Evolutionary conservation across 768 basidiomycete species (phyloP), one percentile per base, ranked within the genome.

Genomic region (Udeniomyces megalosporus): DNA sequence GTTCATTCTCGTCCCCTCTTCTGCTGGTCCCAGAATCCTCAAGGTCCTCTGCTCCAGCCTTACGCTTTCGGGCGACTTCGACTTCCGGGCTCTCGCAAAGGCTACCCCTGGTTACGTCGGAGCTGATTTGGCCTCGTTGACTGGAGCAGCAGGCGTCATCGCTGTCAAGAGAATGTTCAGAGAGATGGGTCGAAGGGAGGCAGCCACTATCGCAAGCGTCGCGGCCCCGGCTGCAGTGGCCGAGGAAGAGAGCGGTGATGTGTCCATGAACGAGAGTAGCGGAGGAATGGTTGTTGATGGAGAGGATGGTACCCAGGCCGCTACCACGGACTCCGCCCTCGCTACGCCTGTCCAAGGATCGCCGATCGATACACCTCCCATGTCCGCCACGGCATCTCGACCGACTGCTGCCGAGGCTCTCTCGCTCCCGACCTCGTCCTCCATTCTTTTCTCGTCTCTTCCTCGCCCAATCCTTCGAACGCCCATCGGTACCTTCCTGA

Each of bases 81-180:
- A 99, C 72, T 95, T 90, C 72, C 71, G 76, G 7, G 78, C 79
- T 4, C 78, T 99, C 4, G 92, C 93, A 22, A 93, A 89, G 74
- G 83, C 85, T 1, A 99, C 93, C 0, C 95, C 95, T 2, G 95
- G 95, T 2, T 99, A 95, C 68, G 92, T 97, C 14, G 92, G 95
- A 31, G 95, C 95, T 0, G 93, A 99, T 76, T 73, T 97, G 34
- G 81, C 86, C 0, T 86, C 92, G 0, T 75, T 97, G 5, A 88
- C 90, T 0, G 86, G 89, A 8, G 90, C 91, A 24, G 93, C 93
- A 1, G 93, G 93, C 1, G 86, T 96, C 59, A 85, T 90, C 53
- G 92, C 95, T 0, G 92, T 97, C 34, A 96, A 96, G 73, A 81
- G 95, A 28, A 95, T 97, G 69, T 96, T 97, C 74, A 81, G 85